phyloP scores from a whole-genome alignment of 1,284 basidiomycete species.

The Cryptococcus sp. region DNA sequence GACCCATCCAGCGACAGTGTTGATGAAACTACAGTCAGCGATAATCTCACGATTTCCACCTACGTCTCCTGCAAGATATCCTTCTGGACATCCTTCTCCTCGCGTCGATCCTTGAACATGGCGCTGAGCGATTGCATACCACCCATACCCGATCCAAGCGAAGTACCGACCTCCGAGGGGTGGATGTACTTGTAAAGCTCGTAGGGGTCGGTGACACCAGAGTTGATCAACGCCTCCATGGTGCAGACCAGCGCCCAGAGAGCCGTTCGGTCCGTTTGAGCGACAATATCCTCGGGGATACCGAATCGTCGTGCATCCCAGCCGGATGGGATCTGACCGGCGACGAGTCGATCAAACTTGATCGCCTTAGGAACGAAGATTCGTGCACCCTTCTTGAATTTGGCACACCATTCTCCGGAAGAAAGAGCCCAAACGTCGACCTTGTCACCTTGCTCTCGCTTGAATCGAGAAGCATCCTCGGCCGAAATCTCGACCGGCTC shows the following conservation, averaged over 20 bases:
- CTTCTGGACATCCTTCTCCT: conserved; percentile 96
- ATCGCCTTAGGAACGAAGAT: conserved; percentile 92
- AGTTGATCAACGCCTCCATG: conserved; percentile 92
- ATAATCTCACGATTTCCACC: conserved; percentile 28
- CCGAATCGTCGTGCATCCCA: conserved; percentile 95
- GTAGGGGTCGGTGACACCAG: conserved; percentile 95
- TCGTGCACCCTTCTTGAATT: conserved; percentile 97
- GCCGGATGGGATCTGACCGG: conserved; percentile 93
- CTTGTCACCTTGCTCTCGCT: conserved; percentile 92
- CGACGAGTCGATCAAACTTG: conserved; percentile 88
- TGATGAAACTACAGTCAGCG: conserved; percentile 61
- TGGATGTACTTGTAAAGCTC: conserved; percentile 95
- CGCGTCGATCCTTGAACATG: conserved; percentile 98
- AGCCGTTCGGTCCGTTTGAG: conserved; percentile 81
- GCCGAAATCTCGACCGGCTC: conserved; percentile 91
- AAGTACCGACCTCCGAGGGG: conserved; percentile 89
- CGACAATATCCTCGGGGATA: conserved; percentile 94
- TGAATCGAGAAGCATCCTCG: conserved; percentile 90
- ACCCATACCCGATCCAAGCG: conserved; percentile 95
- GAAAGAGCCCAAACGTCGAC: conserved; percentile 89
- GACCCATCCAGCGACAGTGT: conserved; percentile 96
- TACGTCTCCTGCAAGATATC: conserved; percentile 97
- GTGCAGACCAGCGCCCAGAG: conserved; percentile 95
- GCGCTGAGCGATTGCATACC: conserved; percentile 79
- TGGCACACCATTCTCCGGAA: conserved; percentile 90